phyloP scores from a whole-genome alignment of 768 basidiomycete genomes.

The Hirschioporus abietinus region DNA sequence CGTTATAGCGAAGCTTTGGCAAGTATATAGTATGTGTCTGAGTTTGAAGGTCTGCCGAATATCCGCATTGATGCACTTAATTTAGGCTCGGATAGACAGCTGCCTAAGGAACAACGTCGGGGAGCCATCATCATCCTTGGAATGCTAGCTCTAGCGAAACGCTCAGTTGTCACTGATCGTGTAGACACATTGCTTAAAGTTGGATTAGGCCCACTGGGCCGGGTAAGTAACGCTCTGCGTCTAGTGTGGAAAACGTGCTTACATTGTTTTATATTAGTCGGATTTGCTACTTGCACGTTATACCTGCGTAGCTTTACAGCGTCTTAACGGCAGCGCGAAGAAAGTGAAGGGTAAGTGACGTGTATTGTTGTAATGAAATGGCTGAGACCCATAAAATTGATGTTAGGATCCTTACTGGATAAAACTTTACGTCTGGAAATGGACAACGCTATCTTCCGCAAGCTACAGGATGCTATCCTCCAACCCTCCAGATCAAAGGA shows the following conservation, averaged over 20 bases:
- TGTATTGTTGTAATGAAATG: neutral
- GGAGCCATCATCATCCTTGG: slow-evolving; percentile 96
- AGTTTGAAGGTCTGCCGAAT: neutral
- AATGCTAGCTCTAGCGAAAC: slow-evolving; percentile 87
- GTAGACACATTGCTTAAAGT: slow-evolving; percentile 83
- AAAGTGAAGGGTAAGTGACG: slow-evolving; percentile 79
- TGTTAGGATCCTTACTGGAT: slow-evolving; percentile 76
- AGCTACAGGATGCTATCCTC: slow-evolving; percentile 77
- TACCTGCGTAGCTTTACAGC: slow-evolving; percentile 88
- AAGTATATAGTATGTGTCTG: slow-evolving; percentile 76
- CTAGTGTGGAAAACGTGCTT: neutral
- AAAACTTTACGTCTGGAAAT: slow-evolving; percentile 83
- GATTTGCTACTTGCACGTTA: slow-evolving; percentile 90
- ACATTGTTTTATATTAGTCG: slow-evolving; percentile 38
- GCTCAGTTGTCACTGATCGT: slow-evolving; percentile 71
- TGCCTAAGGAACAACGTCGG: slow-evolving; percentile 82
- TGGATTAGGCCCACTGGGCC: slow-evolving; percentile 79
- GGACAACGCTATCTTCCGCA: slow-evolving; percentile 80
- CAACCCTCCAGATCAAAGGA: slow-evolving; percentile 79
- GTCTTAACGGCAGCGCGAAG: slow-evolving; percentile 91
- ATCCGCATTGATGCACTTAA: neutral
- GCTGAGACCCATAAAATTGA: neutral
- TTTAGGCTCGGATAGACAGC: slow-evolving; percentile 63
- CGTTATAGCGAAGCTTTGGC: slow-evolving; percentile 90
- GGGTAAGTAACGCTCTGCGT: slow-evolving; percentile 40